A percentile compares a stretch with the other conserved stretches of the same genome.
Evolutionary conservation across 2,329 filamentous ascomycete genomes (phyloP).

Genomic region (Colletotrichum tamarilloi): DNA sequence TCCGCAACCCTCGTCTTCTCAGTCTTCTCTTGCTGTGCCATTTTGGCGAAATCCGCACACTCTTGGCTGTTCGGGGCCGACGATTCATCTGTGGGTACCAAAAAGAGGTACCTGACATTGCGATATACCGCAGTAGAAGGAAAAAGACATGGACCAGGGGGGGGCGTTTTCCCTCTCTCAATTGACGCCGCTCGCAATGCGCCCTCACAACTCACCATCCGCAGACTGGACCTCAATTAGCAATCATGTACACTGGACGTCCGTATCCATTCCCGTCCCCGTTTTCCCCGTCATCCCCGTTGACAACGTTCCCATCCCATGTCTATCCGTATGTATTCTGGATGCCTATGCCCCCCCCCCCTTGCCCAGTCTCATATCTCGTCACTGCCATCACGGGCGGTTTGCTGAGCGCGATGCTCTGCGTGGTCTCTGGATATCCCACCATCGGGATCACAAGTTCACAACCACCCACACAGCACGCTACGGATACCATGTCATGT

Average conservation of each 20-base stretch:
- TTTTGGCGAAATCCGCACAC: too few relatives aligned
- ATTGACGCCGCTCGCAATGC: neutral
- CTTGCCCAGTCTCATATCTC: neutral
- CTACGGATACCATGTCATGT: neutral
- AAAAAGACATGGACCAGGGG: neutral
- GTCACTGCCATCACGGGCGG: neutral
- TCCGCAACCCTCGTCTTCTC: too few relatives aligned
- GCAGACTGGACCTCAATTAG: constrained; percentile 1
- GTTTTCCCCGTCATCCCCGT: neutral
- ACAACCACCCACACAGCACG: neutral
- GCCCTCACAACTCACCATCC: constrained; percentile 12
- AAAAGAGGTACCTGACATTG: too few relatives aligned
- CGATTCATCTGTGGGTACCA: neutral
- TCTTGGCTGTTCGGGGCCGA: neutral
- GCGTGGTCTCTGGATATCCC: neutral
- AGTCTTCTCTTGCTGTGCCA: too few relatives aligned
- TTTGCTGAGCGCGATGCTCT: neutral
- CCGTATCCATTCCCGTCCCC: neutral
- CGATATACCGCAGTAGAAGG: neutral
- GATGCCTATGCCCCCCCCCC: neutral
- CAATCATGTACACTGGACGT: neutral
- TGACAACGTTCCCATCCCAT: neutral
- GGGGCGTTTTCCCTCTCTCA: neutral
- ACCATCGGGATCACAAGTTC: constrained; percentile 1
- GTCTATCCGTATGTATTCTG: neutral